A percentile compares a stretch with the other conserved stretches of the same genome.
These are phyloP conservation scores for Mucor sp. DNA, from an alignment of 371 early-diverging fungal genomes.

Conservation along the genomic window DNA sequence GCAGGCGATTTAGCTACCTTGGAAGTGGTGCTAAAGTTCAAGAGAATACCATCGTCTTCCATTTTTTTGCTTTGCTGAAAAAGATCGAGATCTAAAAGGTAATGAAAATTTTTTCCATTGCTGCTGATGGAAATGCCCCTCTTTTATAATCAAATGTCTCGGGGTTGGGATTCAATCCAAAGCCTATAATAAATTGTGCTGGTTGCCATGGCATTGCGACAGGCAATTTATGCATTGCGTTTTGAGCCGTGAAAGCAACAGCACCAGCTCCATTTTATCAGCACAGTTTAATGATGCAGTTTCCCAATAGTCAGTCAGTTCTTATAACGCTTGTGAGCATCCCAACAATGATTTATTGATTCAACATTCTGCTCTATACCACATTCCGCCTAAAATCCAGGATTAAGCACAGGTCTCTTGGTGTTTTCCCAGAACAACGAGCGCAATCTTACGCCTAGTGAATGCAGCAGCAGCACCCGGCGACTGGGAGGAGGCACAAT, in stretches of 20 bases:
- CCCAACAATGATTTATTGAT: neutral
- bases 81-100: slow-evolving; percentile 8
- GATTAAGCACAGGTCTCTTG: slow-evolving; percentile 26
- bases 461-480: slow-evolving; percentile 50
- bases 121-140: neutral
- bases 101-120: neutral
- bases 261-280: no score
- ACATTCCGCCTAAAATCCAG: slow-evolving; percentile 16
- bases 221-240: neutral
- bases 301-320: no score
- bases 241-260: neutral
- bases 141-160: neutral
- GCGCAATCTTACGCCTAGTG: slow-evolving; percentile 47
- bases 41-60: slow-evolving; percentile 71
- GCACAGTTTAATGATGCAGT: no score
- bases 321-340: no score
- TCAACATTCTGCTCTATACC: neutral
- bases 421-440: slow-evolving; percentile 30
- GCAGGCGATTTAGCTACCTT: slow-evolving; percentile 1
- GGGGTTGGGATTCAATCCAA: neutral
- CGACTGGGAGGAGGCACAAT: slow-evolving; percentile 64
- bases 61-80: slow-evolving; percentile 20
- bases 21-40: slow-evolving; percentile 61
- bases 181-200: no score
- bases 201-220: neutral